These are phyloP conservation scores for Acanthamoeba castellanii DNA, from an alignment of 208 protist genomes.

Conservation along the genomic window DNA sequence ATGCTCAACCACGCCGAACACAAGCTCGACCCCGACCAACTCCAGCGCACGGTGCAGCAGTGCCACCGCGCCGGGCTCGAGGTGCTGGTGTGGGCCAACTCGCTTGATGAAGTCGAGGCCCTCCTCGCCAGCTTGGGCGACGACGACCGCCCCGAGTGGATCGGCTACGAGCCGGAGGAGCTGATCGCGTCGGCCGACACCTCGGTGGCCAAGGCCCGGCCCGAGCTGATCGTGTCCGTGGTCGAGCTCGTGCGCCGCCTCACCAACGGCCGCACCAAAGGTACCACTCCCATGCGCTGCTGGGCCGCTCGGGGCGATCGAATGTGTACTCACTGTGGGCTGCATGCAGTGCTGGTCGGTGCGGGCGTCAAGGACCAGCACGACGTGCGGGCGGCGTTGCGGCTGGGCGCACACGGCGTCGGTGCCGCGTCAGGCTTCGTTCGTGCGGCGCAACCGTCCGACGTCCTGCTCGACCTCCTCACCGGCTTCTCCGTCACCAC, in stretches of 20 bases:
- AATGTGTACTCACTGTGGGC: neutral
- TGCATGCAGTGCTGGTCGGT: neutral
- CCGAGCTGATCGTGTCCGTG: neutral
- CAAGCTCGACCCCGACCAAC: neutral
- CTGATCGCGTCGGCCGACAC: neutral
- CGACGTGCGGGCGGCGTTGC: neutral
- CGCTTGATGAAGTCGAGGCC: neutral
- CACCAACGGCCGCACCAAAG: neutral
- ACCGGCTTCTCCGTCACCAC: neutral
- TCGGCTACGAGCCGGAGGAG: neutral
- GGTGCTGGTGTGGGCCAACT: neutral
- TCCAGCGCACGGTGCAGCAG: neutral
- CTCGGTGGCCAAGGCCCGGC: neutral
- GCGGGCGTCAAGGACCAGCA: constrained; percentile 8
- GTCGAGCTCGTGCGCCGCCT: neutral
- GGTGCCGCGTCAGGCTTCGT: neutral
- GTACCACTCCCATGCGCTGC: neutral
- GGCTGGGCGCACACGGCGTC: neutral
- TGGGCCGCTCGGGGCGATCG: neutral
- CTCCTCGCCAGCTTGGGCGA: neutral
- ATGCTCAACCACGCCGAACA: constrained; percentile 3
- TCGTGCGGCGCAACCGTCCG: neutral
- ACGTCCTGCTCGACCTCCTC: neutral
- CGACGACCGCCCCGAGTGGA: neutral
- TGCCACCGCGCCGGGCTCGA: neutral